phyloP scores from a whole-genome alignment of 78 protist genomes.

The Pelomyxa schiedti region DNA sequence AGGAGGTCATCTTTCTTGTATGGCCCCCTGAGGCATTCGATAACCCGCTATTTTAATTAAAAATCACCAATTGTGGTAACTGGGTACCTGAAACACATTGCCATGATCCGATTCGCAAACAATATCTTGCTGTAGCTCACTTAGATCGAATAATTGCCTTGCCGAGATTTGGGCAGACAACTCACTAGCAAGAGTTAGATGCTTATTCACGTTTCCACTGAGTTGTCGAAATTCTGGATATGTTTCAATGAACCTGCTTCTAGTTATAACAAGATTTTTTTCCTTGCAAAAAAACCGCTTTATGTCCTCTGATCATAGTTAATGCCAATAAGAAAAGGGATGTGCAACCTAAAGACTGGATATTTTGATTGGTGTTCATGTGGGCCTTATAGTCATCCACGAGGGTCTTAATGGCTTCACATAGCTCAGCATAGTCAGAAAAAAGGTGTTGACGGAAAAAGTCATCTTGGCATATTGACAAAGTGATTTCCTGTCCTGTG shows the following conservation, averaged over 20 bases:
- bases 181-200: conserved; percentile 58
- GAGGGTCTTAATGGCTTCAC: conserved; percentile 56
- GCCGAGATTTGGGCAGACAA: conserved; percentile 20
- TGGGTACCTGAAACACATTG: neutral
- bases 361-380: conserved; percentile 37
- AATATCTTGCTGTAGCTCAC: conserved; percentile 84
- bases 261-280: too few relatives aligned
- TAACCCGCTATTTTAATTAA: too few relatives aligned
- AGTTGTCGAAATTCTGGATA: conserved; percentile 81
- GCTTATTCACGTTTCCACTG: conserved; percentile 69
- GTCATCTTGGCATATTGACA: conserved; percentile 53
- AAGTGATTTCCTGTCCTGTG: conserved; percentile 41
- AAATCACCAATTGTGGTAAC: too few relatives aligned
- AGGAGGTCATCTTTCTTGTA: too few relatives aligned
- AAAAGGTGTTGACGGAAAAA: conserved; percentile 60
- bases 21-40: too few relatives aligned
- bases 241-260: too few relatives aligned
- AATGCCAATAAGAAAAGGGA: too few relatives aligned
- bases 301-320: too few relatives aligned
- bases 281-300: conserved; percentile 74
- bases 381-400: conserved; percentile 59
- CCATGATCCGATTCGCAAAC: conserved; percentile 53
- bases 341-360: conserved; percentile 63
- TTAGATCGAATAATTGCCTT: conserved; percentile 39
- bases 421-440: conserved; percentile 87